Evolutionary conservation across 2,329 filamentous ascomycete species (phyloP).

Genomic region (Lachnellula willkommii): DNA sequence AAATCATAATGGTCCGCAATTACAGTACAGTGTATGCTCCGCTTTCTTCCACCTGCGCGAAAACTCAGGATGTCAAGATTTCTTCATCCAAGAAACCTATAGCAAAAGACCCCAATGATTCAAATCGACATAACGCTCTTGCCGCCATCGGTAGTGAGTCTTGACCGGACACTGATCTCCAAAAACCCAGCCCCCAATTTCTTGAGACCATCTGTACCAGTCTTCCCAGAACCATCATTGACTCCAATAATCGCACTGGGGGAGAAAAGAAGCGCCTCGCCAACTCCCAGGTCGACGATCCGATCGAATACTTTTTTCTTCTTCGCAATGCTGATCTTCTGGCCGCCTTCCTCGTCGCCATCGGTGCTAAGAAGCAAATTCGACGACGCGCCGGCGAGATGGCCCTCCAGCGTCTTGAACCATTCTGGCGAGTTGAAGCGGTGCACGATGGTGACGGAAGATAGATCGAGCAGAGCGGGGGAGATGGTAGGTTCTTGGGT

Average conservation of each 20-base stretch:
- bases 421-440: constrained; percentile 64
- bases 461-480: constrained; percentile 63
- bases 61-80: too few species aligned
- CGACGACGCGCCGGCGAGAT: constrained; percentile 42
- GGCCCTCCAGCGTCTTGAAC: constrained; percentile 35
- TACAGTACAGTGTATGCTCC: too few species aligned
- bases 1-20: too few species aligned
- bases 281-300: constrained; percentile 44
- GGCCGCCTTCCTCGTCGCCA: constrained; percentile 23
- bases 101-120: too few species aligned
- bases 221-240: background rate
- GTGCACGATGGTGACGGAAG: constrained; percentile 66
- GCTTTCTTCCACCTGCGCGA: too few species aligned
- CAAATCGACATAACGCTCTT: constrained; percentile 33
- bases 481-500: constrained; percentile 75
- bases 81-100: too few species aligned
- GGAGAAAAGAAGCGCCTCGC: constrained; percentile 45
- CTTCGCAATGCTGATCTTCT: constrained; percentile 19
- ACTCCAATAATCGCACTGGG: constrained; percentile 38
- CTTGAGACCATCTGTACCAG: constrained; percentile 2
- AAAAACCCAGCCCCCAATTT: constrained; percentile 32
- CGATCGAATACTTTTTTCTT: constrained; percentile 34
- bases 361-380: constrained; percentile 5
- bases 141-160: constrained; percentile 41
- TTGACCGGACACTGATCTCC: constrained; percentile 35